Percentiles rank a stretch among this genome's conserved stretches.
Evolutionary conservation across 2,329 filamentous ascomycete species (phyloP).

Genomic region (Cladosporium sp.): DNA sequence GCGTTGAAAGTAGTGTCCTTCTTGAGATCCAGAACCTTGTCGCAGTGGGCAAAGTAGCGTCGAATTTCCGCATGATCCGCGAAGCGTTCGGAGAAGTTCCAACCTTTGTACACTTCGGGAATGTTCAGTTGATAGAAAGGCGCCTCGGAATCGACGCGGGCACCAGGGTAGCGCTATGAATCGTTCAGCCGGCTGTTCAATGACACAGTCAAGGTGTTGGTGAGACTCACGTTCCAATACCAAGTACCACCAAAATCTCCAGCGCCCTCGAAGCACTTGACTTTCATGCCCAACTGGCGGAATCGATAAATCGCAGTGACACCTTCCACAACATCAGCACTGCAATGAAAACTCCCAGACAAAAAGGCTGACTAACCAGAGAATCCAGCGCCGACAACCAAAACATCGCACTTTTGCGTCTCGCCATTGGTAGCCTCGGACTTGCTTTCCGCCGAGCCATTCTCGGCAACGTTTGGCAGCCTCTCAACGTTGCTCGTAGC

Average conservation of each 20-base stretch:
- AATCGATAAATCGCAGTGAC: conserved; percentile 36
- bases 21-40: conserved; percentile 51
- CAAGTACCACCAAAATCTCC: conserved; percentile 35
- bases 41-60: conserved; percentile 58
- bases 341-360: neutral
- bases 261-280: conserved; percentile 35
- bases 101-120: conserved; percentile 47
- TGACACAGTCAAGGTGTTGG: too few species aligned
- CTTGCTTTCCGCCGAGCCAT: neutral
- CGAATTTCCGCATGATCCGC: conserved; percentile 42
- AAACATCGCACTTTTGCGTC: conserved; percentile 19
- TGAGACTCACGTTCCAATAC: conserved; percentile 29
- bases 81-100: conserved; percentile 46
- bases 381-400: conserved; percentile 38
- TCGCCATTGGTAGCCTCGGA: neutral
- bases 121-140: conserved; percentile 48
- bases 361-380: conserved; percentile 15
- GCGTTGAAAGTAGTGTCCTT: conserved; percentile 57
- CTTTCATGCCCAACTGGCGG: conserved; percentile 27
- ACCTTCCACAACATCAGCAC: conserved; percentile 20
- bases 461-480: conserved; percentile 1
- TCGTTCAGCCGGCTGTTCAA: neutral
- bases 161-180: conserved; percentile 35
- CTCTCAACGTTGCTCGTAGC: conserved; percentile 6
- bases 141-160: conserved; percentile 44